Conservation (phyloP, 495 filamentous ascomycete genomes). For the Aspergillus panamensis region DNA sequence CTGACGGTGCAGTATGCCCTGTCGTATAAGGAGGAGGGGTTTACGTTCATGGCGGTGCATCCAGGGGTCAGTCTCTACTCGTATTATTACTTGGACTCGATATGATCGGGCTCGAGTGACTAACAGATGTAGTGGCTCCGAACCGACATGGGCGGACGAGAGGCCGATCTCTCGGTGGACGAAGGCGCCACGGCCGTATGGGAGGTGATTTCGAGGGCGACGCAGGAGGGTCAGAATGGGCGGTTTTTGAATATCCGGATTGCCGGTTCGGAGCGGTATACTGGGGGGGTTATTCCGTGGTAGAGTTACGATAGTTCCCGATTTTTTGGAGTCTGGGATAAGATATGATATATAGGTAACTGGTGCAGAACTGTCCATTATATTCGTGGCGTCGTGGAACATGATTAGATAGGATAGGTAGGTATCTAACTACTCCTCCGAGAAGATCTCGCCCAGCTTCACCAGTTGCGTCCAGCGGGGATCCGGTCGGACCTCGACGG, state of each 20-base stretch:
- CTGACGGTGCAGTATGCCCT: slow-evolving; percentile 44
- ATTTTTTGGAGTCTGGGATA: too few species aligned
- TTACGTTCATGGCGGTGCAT: slow-evolving; percentile 37
- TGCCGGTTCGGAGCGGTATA: slow-evolving; percentile 37
- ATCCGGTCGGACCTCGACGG: too few species aligned
- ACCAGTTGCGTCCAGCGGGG: too few species aligned
- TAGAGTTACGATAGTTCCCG: too few species aligned
- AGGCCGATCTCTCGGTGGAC: slow-evolving; percentile 38
- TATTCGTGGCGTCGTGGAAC: too few species aligned
- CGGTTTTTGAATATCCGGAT: slow-evolving; percentile 40
- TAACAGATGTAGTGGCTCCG: slow-evolving; percentile 36
- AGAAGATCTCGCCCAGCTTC: too few species aligned
- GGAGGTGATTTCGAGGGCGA: slow-evolving; percentile 32
- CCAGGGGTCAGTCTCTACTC: slow-evolving; percentile 35
- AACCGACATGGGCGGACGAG: slow-evolving; percentile 39
- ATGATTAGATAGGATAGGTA: too few species aligned
- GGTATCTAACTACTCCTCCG: too few species aligned
- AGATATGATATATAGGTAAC: too few species aligned
- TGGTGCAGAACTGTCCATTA: too few species aligned
- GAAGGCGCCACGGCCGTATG: slow-evolving; percentile 36
- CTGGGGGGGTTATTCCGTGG: slow-evolving; percentile 24
- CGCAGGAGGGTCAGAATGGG: slow-evolving; percentile 32
- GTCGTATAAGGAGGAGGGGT: slow-evolving; percentile 32
- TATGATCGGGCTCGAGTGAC: too few species aligned
- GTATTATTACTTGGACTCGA: background rate